These are phyloP conservation scores for Afroboletus lepidellus DNA, from an alignment of 1,284 basidiomycete genomes.

Conservation along the genomic window DNA sequence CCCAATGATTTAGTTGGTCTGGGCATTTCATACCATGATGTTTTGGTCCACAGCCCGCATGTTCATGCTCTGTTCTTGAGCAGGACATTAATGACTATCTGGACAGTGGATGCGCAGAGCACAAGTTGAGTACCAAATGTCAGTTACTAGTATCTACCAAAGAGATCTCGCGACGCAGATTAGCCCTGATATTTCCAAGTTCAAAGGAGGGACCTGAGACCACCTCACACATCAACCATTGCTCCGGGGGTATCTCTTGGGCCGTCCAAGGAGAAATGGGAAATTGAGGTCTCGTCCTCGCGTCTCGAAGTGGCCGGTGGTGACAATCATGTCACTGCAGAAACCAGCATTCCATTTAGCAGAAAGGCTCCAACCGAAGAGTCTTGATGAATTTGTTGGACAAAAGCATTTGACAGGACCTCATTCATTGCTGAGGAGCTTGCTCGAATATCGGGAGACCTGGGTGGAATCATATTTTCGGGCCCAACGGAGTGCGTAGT, in stretches of 20 bases:
- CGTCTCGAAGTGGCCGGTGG: conserved; percentile 3
- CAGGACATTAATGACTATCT: conserved; percentile 48
- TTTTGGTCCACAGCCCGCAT: conserved; percentile 39
- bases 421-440: conserved; percentile 51
- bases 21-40: not conserved
- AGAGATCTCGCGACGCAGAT: conserved; percentile 19
- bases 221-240: not conserved
- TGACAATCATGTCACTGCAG: conserved; percentile 33
- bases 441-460: conserved; percentile 46
- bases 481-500: conserved; percentile 67
- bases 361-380: conserved; percentile 61
- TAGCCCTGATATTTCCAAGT: conserved; percentile 33
- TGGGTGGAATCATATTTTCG: conserved; percentile 70
- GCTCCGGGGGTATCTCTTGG: conserved; percentile 6
- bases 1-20: conserved; percentile 29
- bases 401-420: conserved; percentile 60
- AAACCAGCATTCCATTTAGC: conserved; percentile 55
- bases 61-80: conserved; percentile 41
- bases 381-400: conserved; percentile 66
- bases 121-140: conserved; percentile 3
- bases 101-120: conserved; percentile 43
- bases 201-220: conserved; percentile 10
- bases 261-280: conserved; percentile 33
- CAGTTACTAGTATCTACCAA: conserved; percentile 7
- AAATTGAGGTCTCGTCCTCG: conserved; percentile 12